Evolutionary conservation across 495 filamentous ascomycete genomes (phyloP).

Genomic region (Daldinia concentrica): DNA sequence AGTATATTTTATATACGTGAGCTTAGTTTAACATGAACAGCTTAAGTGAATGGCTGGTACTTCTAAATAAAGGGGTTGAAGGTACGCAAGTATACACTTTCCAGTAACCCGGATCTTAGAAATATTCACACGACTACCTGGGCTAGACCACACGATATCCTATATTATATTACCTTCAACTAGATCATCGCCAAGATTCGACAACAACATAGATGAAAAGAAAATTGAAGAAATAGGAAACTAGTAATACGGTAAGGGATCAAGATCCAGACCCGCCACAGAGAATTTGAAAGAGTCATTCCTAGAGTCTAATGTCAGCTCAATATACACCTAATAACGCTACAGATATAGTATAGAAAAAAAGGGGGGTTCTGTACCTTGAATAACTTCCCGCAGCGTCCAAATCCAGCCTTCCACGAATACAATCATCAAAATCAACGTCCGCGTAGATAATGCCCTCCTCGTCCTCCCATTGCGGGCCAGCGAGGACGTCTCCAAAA

Average conservation of each 20-base stretch:
- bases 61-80: too few relatives aligned
- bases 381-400: slow-evolving; percentile 84
- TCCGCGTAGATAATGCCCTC: slow-evolving; percentile 57
- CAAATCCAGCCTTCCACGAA: slow-evolving; percentile 65
- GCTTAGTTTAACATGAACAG: too few relatives aligned
- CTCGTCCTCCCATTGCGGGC: slow-evolving; percentile 86
- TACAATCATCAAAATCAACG: slow-evolving; percentile 62
- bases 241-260: slow-evolving; percentile 70
- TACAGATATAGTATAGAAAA: background rate
- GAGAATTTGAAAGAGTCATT: slow-evolving; percentile 83
- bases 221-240: background rate
- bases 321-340: background rate
- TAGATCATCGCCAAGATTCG: background rate
- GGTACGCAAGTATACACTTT: background rate
- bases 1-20: too few relatives aligned
- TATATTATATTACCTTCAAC: background rate
- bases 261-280: slow-evolving; percentile 76
- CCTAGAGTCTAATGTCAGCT: slow-evolving; percentile 44
- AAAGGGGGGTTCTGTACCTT: slow-evolving; percentile 44
- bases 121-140: background rate
- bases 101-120: too few relatives aligned
- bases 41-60: too few relatives aligned
- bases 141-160: background rate
- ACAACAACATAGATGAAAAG: background rate
- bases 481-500: slow-evolving; percentile 76